Conservation (phyloP, 2,329 filamentous ascomycete genomes). For the Hymenoscyphus repandus region DNA sequence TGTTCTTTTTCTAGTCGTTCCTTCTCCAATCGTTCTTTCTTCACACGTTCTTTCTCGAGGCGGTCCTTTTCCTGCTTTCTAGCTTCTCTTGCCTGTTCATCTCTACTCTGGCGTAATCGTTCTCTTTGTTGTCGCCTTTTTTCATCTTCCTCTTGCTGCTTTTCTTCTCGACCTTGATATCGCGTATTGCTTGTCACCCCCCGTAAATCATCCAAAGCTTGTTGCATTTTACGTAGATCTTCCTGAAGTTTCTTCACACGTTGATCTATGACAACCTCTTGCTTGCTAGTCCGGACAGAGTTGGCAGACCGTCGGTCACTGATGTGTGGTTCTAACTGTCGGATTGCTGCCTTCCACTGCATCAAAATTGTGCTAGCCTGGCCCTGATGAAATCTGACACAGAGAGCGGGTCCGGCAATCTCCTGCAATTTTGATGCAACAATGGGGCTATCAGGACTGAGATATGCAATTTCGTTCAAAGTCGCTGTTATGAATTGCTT, state of each 20-base stretch:
- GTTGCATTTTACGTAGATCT: not conserved
- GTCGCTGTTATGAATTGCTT: constrained; percentile 4
- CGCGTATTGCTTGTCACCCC: not conserved
- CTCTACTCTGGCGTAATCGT: not conserved
- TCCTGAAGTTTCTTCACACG: not conserved
- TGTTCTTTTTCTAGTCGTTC: constrained; percentile 7
- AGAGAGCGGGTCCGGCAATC: constrained; percentile 14
- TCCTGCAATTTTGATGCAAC: constrained; percentile 6
- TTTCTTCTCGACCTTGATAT: constrained; percentile 1
- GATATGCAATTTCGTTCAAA: constrained; percentile 16
- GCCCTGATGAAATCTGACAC: constrained; percentile 13
- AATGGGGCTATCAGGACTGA: constrained; percentile 7
- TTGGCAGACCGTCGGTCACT: not conserved
- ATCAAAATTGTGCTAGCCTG: constrained; percentile 10
- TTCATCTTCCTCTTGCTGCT: not conserved
- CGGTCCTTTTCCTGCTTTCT: constrained; percentile 4
- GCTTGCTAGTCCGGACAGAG: not conserved
- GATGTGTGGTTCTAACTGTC: not conserved
- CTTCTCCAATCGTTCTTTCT: constrained; percentile 7
- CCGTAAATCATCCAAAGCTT: not conserved
- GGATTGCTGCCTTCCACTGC: constrained; percentile 13
- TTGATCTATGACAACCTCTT: not conserved
- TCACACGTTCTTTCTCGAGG: constrained; percentile 3
- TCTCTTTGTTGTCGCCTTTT: not conserved
- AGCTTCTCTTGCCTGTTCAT: not conserved